phyloP scores from a whole-genome alignment of 1,284 basidiomycete genomes.

The Sporisorium graminicola region DNA sequence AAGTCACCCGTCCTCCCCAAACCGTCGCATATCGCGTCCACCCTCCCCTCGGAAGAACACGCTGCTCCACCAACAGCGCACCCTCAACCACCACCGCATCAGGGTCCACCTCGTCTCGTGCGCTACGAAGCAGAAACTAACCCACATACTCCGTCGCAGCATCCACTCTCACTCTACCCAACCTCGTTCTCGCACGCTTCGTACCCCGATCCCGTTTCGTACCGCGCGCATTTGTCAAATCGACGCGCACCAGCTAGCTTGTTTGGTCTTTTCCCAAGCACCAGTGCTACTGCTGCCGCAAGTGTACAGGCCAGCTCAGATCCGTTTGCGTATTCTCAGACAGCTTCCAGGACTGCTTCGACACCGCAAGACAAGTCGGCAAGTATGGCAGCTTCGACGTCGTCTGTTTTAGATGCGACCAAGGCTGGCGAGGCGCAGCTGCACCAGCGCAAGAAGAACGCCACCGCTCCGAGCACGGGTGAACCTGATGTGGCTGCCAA shows the following conservation, averaged over 20 bases:
- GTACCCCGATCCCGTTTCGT: constrained; percentile 35
- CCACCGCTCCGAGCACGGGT: not conserved
- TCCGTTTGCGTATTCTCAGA: constrained; percentile 25
- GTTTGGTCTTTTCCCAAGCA: constrained; percentile 42
- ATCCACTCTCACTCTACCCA: constrained; percentile 33
- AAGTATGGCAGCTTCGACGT: constrained; percentile 20
- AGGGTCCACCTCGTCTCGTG: constrained; percentile 48
- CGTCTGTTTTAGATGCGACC: constrained; percentile 26
- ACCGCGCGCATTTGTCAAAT: constrained; percentile 43
- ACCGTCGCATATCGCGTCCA: constrained; percentile 38
- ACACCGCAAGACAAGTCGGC: not conserved
- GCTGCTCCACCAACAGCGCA: constrained; percentile 9
- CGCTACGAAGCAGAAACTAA: constrained; percentile 32
- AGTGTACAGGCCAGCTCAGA: constrained; percentile 23
- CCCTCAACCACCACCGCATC: constrained; percentile 38
- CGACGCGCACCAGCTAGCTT: constrained; percentile 47
- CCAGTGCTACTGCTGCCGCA: constrained; percentile 43
- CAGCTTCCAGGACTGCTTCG: not conserved
- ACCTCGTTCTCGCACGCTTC: constrained; percentile 45
- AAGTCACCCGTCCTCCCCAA: constrained; percentile 52
- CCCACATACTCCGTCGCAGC: not conserved
- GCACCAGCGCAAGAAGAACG: constrained; percentile 23
- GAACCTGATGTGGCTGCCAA: constrained; percentile 4
- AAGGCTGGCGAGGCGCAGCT: constrained; percentile 28
- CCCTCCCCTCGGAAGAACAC: constrained; percentile 31